Evolutionary conservation across 2,329 filamentous ascomycete genomes (phyloP), one percentile per base, ranked within the genome.

Genomic region (Lasiodiplodia sp.): DNA sequence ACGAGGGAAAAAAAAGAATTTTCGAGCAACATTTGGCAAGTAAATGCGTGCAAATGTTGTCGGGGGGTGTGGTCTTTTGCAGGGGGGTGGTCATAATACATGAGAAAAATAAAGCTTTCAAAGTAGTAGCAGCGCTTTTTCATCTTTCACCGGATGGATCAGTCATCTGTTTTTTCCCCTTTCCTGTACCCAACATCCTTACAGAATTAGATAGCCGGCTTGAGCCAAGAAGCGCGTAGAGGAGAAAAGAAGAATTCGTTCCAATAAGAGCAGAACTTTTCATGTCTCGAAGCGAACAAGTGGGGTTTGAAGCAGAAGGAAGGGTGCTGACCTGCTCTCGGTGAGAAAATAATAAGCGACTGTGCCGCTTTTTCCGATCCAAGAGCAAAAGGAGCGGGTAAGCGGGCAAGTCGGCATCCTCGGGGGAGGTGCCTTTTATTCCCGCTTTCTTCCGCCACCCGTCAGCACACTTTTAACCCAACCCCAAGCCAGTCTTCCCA

Each of bases 71-170:
- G n/a, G 18, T 44, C 40, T 49, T 52, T 37, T 18, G 4, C 38
- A 21, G 16, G 16, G 60, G 31, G 47, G 44, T 25, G 28, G 11
- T 64, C 60, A 52, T 64, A 64, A 64, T 52, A 64, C 60, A 52
- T 64, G 60, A 52, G 28, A 37, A 51, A 58, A 49, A 40, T 4
- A 12, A 3, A 25, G n/a, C 44, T 47, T 44, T 38, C 31, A 10
- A 34, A 60, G 28, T 34, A 34, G 31, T 10, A 10, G 28, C n/a
- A 49, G 57, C 55, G 21, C 38, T 51, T 55, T 67, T 51, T 25
- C 16, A 14, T 47, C 44, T 47, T 47, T 47, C 18, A 44, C 51
- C 64, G 49, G 25, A 31, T 8, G 38, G 28, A 49, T 31, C 55
- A 23, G 64, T 34, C 37, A 21, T 18, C 18, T 21, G 38, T n/a